Conservation (phyloP, 305 asterid species). For the Lippia alba region DNA sequence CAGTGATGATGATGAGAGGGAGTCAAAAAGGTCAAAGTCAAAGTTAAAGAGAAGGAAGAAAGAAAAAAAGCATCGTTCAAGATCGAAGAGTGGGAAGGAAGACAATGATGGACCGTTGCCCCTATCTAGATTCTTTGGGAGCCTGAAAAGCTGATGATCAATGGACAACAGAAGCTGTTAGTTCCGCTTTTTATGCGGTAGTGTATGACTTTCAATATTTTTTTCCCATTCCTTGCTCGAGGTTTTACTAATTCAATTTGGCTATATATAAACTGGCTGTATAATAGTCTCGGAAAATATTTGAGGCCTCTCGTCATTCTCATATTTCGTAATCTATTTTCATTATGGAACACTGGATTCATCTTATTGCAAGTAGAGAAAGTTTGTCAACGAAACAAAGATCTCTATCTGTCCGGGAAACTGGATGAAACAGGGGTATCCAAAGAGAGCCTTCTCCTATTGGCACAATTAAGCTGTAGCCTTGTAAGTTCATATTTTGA, state of each 20-base stretch:
- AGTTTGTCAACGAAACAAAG: background rate
- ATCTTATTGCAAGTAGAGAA: background rate
- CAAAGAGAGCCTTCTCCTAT: too few species aligned
- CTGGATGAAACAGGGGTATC: too few species aligned
- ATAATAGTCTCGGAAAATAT: slow-evolving; percentile 9
- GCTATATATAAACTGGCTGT: slow-evolving; percentile 9
- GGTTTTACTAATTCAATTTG: slow-evolving; percentile 18
- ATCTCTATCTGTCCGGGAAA: too few species aligned
- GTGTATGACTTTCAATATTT: background rate
- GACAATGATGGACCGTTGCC: slow-evolving; percentile 85
- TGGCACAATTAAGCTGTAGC: too few species aligned
- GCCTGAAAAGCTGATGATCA: slow-evolving; percentile 45
- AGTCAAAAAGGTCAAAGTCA: slow-evolving; percentile 75
- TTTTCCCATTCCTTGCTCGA: background rate
- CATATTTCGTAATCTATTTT: slow-evolving; percentile 2
- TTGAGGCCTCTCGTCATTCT: background rate
- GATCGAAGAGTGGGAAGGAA: slow-evolving; percentile 57
- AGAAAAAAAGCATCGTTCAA: slow-evolving; percentile 64
- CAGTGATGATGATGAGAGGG: slow-evolving; percentile 75
- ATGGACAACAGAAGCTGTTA: background rate
- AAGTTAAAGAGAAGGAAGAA: slow-evolving; percentile 45
- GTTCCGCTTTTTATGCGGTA: slow-evolving; percentile 15
- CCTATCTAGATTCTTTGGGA: slow-evolving; percentile 90
- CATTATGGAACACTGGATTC: background rate
- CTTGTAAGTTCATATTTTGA: too few species aligned